These are phyloP conservation scores for Aphanomyces euteiches DNA, from an alignment of 352 stramenopile genomes.

Conservation along the genomic window DNA sequence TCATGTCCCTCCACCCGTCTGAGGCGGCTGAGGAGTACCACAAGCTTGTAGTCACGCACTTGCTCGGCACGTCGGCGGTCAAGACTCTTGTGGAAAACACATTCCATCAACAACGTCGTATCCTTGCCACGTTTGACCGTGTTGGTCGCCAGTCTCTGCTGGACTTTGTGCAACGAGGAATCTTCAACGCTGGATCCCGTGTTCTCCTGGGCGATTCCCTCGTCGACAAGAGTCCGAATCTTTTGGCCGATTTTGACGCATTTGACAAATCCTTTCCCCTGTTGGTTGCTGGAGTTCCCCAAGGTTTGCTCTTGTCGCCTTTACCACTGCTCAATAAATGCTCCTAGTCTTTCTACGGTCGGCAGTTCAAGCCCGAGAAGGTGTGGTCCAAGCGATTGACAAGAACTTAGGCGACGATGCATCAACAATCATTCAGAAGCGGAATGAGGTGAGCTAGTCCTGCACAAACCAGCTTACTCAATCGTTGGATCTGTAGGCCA, in stretches of 20 bases:
- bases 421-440: constrained; percentile 9
- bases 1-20: background rate
- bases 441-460: background rate
- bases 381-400: constrained; percentile 1
- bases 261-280: constrained; percentile 28
- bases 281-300: constrained; percentile 10
- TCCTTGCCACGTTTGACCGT: background rate
- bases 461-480: background rate
- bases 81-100: constrained; percentile 9
- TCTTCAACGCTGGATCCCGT: constrained; percentile 16
- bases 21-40: background rate
- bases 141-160: background rate
- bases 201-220: constrained; percentile 18
- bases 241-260: constrained; percentile 2
- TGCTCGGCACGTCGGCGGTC: background rate
- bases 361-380: background rate
- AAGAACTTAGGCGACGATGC: background rate
- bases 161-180: constrained; percentile 9
- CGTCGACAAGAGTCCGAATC: background rate
- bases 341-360: constrained; percentile 1
- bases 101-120: constrained; percentile 14
- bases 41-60: background rate
- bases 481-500: background rate
- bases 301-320: background rate
- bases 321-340: background rate